Base-by-base conservation (phyloP, 2,329 filamentous ascomycete genomes). In the Fusarium sororula region DNA sequence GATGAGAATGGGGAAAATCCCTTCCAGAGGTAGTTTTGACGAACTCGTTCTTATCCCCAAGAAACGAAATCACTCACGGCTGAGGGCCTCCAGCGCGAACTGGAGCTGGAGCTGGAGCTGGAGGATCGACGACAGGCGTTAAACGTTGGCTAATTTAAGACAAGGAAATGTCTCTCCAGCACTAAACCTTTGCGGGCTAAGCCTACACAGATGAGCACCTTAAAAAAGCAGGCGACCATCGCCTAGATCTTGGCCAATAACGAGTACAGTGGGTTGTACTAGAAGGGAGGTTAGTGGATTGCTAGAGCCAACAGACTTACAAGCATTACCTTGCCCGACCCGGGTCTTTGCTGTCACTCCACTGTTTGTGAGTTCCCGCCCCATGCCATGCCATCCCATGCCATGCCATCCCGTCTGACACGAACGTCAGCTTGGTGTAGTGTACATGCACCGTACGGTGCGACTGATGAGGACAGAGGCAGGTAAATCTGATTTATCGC, bases 231-330 rank as follows among this genome's bases (percentile, higher is more conserved):
- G 48, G 63, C 56, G 38, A 30, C 66, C 62, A 66, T 66, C 60
- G 39, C 35, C 48, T 32, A 51, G 11, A 30, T 26, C 22, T 26
- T 15, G 30, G 5, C 60, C 51, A 63, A 63, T 63, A 22, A 28
- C 7, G 5, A 26, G 15, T 10, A 35, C 32, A 35, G 32, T 35
- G 32, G 32, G 32, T 35, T 35, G 14, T 35, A 26, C 20, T 37
- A 12, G 8, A 13, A 37, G 37, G 22, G 14, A 17, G 51, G 26
- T 28, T 51, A 51, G 26, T 28, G 17, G 4, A 30, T 26, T 45
- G 41, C 59, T 70, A 70, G 51, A 70, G 41, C 67, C 59, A 70
- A 70, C 67, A 70, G 59, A 53, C 45, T 70, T 69, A 69, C 66
- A 70, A 47, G 67, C 51, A 69, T 70, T 50, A 37, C 10, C 30